Base-by-base conservation (phyloP, 805 yeast species). In the Candida multigemmis region DNA sequence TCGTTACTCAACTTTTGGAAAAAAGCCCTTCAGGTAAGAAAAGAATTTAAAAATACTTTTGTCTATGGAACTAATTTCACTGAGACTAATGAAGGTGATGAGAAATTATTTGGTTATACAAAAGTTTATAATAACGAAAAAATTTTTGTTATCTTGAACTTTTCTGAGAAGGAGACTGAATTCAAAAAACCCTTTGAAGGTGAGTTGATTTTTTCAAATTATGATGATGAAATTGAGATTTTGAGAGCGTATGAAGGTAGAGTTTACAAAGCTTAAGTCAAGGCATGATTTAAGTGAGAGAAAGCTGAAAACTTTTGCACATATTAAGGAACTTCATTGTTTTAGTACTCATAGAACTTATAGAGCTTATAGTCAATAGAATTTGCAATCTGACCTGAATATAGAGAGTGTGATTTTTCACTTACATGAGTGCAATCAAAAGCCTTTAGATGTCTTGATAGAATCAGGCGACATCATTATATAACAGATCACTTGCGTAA, bases 1-100 rank as follows among this genome's bases (percentile, higher is more conserved):
- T 69, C 76, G 0, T 51, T 68, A 16, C 53, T 60, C 36, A 40
- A 46, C 33, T 71, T 66, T 50, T 71, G 68, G 63, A 55, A 54
- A 34, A 50, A 53, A 34, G 56, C 65, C 5, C 42, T 71, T 36
- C 37, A 40, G 22, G 30, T 56, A 8, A 64, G 78, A 51, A 67
- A 66, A 43, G 44, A 46, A 23, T 42, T 58, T 50, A 57, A 55
- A 36, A 70, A 68, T 21, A 34, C 60, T 10, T 46, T 68, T 26
- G 52, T 60, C 22, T 62, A 66, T 40, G 77, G 78, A 14, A n/a
- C n/a, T n/a, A 43, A 44, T 21, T 60, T 70, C 32, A 56, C 59
- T 27, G 44, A 64, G 22, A 38, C 62, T 30, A 74, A 71, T 40
- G 42, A 44, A 33, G 65, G 63, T 13, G 59, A 65, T 42, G 47